Conservation (phyloP, 805 yeast species). For the Kregervanrija fluxuum region DNA sequence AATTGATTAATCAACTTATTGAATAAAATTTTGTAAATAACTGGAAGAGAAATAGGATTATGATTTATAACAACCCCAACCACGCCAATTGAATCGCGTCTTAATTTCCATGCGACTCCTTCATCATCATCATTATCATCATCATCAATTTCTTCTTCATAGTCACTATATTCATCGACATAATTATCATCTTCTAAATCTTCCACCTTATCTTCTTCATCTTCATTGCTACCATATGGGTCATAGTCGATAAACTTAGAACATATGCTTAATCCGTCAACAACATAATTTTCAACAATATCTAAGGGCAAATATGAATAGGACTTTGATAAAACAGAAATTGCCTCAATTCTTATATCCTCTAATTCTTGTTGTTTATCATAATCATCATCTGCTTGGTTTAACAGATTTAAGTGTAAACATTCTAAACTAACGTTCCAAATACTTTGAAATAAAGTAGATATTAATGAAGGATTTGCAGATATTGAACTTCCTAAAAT, state of each 20-base stretch:
- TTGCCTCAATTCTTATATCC: slow-evolving; percentile 41
- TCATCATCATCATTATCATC: slow-evolving; percentile 37
- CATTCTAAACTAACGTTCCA: slow-evolving; percentile 10
- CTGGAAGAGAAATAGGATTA: slow-evolving; percentile 31
- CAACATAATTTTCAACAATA: slow-evolving; percentile 20
- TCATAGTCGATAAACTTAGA: slow-evolving; percentile 34
- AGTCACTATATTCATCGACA: slow-evolving; percentile 35
- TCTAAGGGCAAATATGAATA: slow-evolving; percentile 32
- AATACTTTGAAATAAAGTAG: slow-evolving; percentile 7
- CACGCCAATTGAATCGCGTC: slow-evolving; percentile 44
- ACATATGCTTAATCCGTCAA: slow-evolving; percentile 24
- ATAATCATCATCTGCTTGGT: slow-evolving; percentile 25
- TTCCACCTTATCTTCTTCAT: slow-evolving; percentile 24
- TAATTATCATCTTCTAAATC: slow-evolving; percentile 29
- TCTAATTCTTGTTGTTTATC: slow-evolving; percentile 26
- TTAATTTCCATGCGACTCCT: slow-evolving; percentile 50
- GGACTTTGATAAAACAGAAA: slow-evolving; percentile 33
- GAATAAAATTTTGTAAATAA: slow-evolving; percentile 28
- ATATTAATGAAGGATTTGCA: slow-evolving; percentile 21
- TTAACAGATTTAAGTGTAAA: slow-evolving; percentile 15
- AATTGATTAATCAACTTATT: slow-evolving; percentile 28
- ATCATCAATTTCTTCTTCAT: slow-evolving; percentile 33
- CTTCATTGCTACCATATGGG: slow-evolving; percentile 34
- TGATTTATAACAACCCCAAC: slow-evolving; percentile 31
- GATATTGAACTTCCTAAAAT: slow-evolving; percentile 18